Evolutionary conservation across 2,329 filamentous ascomycete species (phyloP).

Genomic region (Fusarium albosuccineum): DNA sequence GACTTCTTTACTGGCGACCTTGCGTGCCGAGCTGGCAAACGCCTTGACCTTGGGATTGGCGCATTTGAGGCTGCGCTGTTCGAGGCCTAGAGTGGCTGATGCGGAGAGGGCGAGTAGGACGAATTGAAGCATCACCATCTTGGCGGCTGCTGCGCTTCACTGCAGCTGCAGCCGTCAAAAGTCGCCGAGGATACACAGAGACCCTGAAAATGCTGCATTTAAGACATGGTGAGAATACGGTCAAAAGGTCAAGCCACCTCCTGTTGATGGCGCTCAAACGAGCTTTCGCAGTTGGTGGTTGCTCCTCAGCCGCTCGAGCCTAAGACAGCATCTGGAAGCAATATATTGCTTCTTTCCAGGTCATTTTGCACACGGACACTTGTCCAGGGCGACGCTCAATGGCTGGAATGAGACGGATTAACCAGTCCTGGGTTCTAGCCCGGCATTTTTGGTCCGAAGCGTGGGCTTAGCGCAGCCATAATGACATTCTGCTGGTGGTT

Average conservation of each 20-base stretch:
- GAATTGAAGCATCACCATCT: slow-evolving; percentile 8
- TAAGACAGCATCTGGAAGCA: background rate
- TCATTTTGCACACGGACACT: too few species aligned
- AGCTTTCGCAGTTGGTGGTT: background rate
- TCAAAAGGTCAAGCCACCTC: background rate
- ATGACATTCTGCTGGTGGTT: background rate
- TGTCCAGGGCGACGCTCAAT: too few species aligned
- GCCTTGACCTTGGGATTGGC: slow-evolving; percentile 8
- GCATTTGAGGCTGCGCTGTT: slow-evolving; percentile 2
- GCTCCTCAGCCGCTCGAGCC: background rate
- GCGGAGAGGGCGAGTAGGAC: background rate
- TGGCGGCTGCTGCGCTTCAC: too few species aligned
- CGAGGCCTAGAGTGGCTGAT: background rate
- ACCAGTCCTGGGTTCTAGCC: background rate
- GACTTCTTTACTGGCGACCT: background rate
- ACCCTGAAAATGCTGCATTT: background rate
- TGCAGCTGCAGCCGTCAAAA: background rate
- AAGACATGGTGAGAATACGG: background rate
- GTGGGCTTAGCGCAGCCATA: slow-evolving; percentile 9
- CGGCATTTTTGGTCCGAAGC: background rate
- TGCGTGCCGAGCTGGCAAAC: background rate
- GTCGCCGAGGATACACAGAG: too few species aligned
- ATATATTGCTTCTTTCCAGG: background rate
- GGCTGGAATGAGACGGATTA: background rate
- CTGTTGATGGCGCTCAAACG: background rate